Base-by-base conservation (phyloP, 352 stramenopile species). In the Phytophthora rubi region DNA sequence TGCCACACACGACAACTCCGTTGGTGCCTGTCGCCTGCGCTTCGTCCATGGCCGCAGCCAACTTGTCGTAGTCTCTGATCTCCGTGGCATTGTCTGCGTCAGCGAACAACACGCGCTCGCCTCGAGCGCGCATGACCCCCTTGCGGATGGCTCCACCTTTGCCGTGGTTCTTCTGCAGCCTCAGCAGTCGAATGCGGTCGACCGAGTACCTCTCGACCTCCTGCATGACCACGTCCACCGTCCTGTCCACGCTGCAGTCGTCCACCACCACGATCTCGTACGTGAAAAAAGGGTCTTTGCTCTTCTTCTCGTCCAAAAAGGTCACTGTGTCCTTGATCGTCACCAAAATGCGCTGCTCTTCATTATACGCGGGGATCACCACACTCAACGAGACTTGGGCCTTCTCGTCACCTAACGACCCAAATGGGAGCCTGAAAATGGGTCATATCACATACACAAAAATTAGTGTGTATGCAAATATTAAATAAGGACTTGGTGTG, bases 281-380 rank as follows among this genome's bases (percentile, higher is more conserved):
- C 42, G 73, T 67, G 52, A 88, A 88, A 16, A 23, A 54, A 66
- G 74, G 59, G 51, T 95, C 71, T 3, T 70, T 55, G 4, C 62
- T 30, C 59, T 83, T 79, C 59, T 90, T 89, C 44, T 74, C 64
- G n/a, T 94, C 79, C 47, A 98, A 72, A 70, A 96, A 99, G 30
- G 85, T 73, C 53, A 98, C 69, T 4, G 94, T 94, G 53, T 92
- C 90, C 56, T 96, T 65, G 10, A 99, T 77, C 72, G 98, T 99
- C 52, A 92, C 86, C 3, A 92, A 73, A 65, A 99, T 93, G 35
- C 97, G 86, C 42, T 98, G 76, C 71, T 97, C 70, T 70, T 99
- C 97, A 68, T 99, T 98, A 81, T 97, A 98, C 28, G 97, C 97
- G 13, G 97, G 96, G 37, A 99, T 89, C 51, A 99, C 84, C 18